Base-by-base conservation (phyloP, 1,284 basidiomycete species). In the Sanghuangporus sanghuang region DNA sequence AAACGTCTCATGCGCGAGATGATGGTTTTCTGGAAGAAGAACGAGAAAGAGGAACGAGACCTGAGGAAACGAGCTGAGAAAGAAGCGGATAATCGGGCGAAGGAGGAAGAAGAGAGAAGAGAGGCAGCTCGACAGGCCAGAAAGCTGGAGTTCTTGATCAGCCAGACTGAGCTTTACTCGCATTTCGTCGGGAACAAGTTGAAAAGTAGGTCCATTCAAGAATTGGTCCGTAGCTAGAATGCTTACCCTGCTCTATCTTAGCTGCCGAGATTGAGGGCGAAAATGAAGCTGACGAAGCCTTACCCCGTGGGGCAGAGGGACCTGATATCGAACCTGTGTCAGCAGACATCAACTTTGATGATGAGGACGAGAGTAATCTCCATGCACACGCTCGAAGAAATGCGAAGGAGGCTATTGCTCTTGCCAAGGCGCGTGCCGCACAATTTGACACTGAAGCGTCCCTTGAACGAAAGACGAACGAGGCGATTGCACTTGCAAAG, bases 181-280 rank as follows among this genome's bases (percentile, higher is more conserved):
- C 97, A 99, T 80, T 99, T 99, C 81, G 95, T 99, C 65, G 96
- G 97, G 46, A 98, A 90, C 77, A 99, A 99, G 79, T 85, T 99
- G 70, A 98, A 97, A 79, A 98, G 92, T 93, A 73, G 71, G 88
- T 79, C 39, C 39, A 9, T 16, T 59, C 39, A 16, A 49, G 57
- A 53, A 57, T 38, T 61, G 38, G 64, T 59, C 61, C 60, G 52
- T 63, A 49, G 27, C 62, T 32, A 9, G 62, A 59, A 39, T 4
- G 53, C 44, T 69, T 56, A 62, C 72, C 64, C 16, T 59, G 58
- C 68, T 48, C 44, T 38, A 8, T 50, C 14, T 46, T 71, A 95
- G 93, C 96, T 52, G 85, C 87, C 63, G 96, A 98, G 73, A 87
- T 96, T 32, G 93, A 97, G 76, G 92, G 93, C 21, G 89, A 90